These are phyloP conservation scores for Pseudonitzschia delicatissima DNA, from an alignment of 108 stramenopile genomes.

Conservation along the genomic window DNA sequence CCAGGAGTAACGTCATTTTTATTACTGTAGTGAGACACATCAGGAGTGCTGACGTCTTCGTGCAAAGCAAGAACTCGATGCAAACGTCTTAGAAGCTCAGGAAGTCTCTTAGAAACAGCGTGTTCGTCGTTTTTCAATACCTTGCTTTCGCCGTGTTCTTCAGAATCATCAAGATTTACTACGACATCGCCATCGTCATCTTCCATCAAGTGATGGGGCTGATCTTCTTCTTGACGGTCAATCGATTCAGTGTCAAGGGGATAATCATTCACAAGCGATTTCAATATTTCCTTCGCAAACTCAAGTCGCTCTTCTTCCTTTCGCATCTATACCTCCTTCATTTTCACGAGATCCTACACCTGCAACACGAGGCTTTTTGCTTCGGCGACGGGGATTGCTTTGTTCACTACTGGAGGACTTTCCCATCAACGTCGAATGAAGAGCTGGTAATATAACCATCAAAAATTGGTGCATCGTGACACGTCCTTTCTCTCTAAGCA, in stretches of 20 bases:
- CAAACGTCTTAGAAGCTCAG: constrained; percentile 34
- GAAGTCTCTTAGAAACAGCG: neutral
- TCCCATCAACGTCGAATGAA: constrained; percentile 29
- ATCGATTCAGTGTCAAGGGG: neutral
- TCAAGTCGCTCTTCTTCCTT: constrained; percentile 4
- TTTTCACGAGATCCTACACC: neutral
- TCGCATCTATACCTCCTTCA: neutral
- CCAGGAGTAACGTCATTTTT: neutral
- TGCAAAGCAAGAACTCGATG: constrained; percentile 38
- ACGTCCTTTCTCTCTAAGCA: constrained; percentile 21
- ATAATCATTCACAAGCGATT: constrained; percentile 2
- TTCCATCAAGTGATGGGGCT: constrained; percentile 7
- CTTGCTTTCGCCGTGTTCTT: constrained; percentile 14
- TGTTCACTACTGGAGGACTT: neutral
- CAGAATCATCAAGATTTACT: constrained; percentile 9
- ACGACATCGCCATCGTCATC: constrained; percentile 8
- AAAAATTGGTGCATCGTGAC: constrained; percentile 47
- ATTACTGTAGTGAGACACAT: neutral
- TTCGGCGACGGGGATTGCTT: constrained; percentile 2
- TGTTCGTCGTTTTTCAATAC: neutral
- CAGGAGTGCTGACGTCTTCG: constrained; percentile 24
- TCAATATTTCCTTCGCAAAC: constrained; percentile 21
- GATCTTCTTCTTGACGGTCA: neutral
- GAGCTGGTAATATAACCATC: constrained; percentile 37
- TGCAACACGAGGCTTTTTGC: constrained; percentile 28